Evolutionary conservation across 306 rosid species (phyloP).

Genomic region (Hippophae tibetana): DNA sequence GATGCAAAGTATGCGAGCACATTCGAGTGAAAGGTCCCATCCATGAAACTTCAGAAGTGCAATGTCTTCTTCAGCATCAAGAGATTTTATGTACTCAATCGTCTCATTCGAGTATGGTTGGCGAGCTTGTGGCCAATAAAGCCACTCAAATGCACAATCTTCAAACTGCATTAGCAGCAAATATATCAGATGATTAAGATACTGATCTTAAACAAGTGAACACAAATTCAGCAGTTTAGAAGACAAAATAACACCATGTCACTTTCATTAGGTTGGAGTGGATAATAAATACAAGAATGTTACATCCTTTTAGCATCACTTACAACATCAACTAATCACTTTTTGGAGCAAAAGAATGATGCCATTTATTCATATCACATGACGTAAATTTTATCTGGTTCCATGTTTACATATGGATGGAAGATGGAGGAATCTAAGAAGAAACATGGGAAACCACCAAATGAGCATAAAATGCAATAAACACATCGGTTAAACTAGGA

Average conservation of each 20-base stretch:
- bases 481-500: no score
- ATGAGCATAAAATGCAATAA: no score
- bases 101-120: constrained; percentile 53
- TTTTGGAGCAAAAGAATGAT: no score
- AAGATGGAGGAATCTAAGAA: no score
- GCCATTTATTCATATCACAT: no score
- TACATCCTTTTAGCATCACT: no score
- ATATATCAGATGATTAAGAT: background rate
- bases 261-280: background rate
- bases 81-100: constrained; percentile 54
- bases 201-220: no score
- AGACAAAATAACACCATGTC: background rate
- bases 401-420: no score
- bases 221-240: background rate
- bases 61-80: constrained; percentile 75
- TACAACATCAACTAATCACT: no score
- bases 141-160: constrained; percentile 97
- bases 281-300: no score
- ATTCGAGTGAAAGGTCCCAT: constrained; percentile 66
- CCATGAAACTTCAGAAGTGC: constrained; percentile 79
- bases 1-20: constrained; percentile 69
- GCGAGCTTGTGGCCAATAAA: constrained; percentile 94
- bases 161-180: constrained; percentile 51
- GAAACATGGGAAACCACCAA: no score
- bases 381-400: no score